Percentiles rank a stretch among this genome's conserved stretches.
phyloP scores from a whole-genome alignment of 805 yeast genomes.

The Candida piceae region DNA sequence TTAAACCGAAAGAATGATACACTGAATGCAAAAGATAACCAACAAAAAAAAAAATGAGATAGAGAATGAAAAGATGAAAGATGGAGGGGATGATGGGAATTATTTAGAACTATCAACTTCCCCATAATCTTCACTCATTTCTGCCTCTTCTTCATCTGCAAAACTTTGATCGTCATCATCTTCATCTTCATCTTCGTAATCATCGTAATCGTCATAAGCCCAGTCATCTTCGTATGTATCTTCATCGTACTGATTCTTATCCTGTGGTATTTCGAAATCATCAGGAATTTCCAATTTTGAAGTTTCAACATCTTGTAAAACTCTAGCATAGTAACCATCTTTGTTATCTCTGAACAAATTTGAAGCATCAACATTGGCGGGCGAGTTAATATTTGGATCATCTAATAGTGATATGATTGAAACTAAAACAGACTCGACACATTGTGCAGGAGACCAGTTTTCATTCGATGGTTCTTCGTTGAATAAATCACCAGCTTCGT shows the following conservation, averaged over 20 bases:
- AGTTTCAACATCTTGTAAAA: slow-evolving; percentile 74
- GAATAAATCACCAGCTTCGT: slow-evolving; percentile 95
- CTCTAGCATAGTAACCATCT: slow-evolving; percentile 69
- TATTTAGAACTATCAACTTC: slow-evolving; percentile 27
- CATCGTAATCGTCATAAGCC: slow-evolving; percentile 59
- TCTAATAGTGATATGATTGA: slow-evolving; percentile 96
- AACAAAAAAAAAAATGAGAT: not conserved
- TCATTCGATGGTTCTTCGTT: slow-evolving; percentile 94
- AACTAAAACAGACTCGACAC: slow-evolving; percentile 91
- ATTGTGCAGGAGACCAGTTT: slow-evolving; percentile 97
- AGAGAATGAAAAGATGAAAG: not conserved
- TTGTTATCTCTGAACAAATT: slow-evolving; percentile 87
- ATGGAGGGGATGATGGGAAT: not conserved
- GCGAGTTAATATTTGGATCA: slow-evolving; percentile 94
- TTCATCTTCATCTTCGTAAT: slow-evolving; percentile 49
- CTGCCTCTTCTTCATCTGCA: slow-evolving; percentile 40
- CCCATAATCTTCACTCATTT: slow-evolving; percentile 40
- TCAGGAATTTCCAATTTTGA: slow-evolving; percentile 83
- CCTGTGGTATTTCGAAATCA: slow-evolving; percentile 74
- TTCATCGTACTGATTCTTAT: slow-evolving; percentile 34
- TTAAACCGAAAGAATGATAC: too few relatives aligned
- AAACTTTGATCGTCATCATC: slow-evolving; percentile 41
- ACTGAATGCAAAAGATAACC: too few relatives aligned
- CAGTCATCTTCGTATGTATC: slow-evolving; percentile 49
- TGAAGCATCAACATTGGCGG: slow-evolving; percentile 79